These are phyloP conservation scores for Earliella scabrosa DNA, from an alignment of 1,284 basidiomycete species.

Conservation along the genomic window DNA sequence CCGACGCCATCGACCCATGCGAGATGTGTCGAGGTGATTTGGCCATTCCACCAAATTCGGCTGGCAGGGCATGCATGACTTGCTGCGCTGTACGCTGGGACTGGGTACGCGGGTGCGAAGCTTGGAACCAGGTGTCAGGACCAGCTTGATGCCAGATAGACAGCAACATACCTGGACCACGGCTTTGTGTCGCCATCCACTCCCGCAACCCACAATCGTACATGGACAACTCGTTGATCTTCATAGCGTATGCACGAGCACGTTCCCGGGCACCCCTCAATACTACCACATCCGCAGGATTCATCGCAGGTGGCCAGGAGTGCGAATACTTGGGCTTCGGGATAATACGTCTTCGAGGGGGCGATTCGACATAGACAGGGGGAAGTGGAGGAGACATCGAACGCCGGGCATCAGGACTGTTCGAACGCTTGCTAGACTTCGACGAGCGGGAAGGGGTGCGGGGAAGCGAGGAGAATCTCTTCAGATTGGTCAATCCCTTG, in stretches of 20 bases:
- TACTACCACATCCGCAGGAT: slow-evolving; percentile 67
- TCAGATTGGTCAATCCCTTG: slow-evolving; percentile 40
- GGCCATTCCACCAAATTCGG: slow-evolving; percentile 22
- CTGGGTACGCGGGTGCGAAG: slow-evolving; percentile 13
- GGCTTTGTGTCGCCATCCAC: slow-evolving; percentile 68
- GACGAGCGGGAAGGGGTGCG: slow-evolving; percentile 51
- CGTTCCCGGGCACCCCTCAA: slow-evolving; percentile 73
- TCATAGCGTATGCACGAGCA: slow-evolving; percentile 76
- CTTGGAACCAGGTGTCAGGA: too few relatives aligned
- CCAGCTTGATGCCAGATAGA: not conserved
- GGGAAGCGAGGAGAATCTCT: slow-evolving; percentile 64
- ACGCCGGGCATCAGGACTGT: slow-evolving; percentile 22
- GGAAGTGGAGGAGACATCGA: slow-evolving; percentile 50
- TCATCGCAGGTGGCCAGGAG: slow-evolving; percentile 74
- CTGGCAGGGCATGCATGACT: slow-evolving; percentile 19
- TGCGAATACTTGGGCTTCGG: slow-evolving; percentile 45
- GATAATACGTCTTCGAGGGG: slow-evolving; percentile 16
- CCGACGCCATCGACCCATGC: slow-evolving; percentile 70
- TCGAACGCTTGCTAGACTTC: slow-evolving; percentile 17
- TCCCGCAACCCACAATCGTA: slow-evolving; percentile 81
- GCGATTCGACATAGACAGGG: slow-evolving; percentile 18
- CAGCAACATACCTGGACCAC: slow-evolving; percentile 54
- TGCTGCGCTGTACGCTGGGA: slow-evolving; percentile 21
- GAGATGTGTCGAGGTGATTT: slow-evolving; percentile 66
- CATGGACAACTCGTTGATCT: slow-evolving; percentile 82